Conservation (phyloP, 768 basidiomycete genomes). For the Xerocomellus dryophilus region DNA sequence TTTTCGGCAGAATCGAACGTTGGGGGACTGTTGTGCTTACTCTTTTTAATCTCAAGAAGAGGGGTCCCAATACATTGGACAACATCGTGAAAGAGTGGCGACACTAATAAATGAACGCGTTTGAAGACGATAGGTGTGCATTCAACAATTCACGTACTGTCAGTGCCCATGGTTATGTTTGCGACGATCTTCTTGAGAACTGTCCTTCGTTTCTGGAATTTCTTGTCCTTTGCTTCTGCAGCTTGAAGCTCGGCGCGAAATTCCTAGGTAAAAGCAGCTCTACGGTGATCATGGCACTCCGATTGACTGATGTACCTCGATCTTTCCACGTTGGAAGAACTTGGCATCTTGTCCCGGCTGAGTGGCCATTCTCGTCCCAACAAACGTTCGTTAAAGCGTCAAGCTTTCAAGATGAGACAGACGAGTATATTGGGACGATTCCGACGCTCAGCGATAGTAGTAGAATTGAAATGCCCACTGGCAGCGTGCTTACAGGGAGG, state of each 20-base stretch:
- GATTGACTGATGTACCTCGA: constrained; percentile 55
- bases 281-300: constrained; percentile 8
- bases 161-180: constrained; percentile 99
- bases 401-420: constrained; percentile 1
- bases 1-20: neutral
- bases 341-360: constrained; percentile 84
- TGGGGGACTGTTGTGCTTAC: constrained; percentile 46
- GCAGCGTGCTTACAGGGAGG: neutral
- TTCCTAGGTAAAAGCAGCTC: constrained; percentile 49
- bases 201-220: constrained; percentile 88
- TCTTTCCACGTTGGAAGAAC: constrained; percentile 89
- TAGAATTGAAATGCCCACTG: neutral
- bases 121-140: constrained; percentile 12
- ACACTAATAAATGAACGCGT: constrained; percentile 56
- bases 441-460: neutral
- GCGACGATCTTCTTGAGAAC: constrained; percentile 97
- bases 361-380: constrained; percentile 35
- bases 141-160: constrained; percentile 63
- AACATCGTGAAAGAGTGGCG: constrained; percentile 91
- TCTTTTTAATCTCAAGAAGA: constrained; percentile 97
- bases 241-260: constrained; percentile 89
- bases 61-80: constrained; percentile 95
- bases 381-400: neutral
- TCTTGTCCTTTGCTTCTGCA: constrained; percentile 95
- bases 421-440: neutral